These are phyloP conservation scores for Sanghuangporus sanghuang DNA, from an alignment of 1,284 basidiomycete genomes.

Conservation along the genomic window DNA sequence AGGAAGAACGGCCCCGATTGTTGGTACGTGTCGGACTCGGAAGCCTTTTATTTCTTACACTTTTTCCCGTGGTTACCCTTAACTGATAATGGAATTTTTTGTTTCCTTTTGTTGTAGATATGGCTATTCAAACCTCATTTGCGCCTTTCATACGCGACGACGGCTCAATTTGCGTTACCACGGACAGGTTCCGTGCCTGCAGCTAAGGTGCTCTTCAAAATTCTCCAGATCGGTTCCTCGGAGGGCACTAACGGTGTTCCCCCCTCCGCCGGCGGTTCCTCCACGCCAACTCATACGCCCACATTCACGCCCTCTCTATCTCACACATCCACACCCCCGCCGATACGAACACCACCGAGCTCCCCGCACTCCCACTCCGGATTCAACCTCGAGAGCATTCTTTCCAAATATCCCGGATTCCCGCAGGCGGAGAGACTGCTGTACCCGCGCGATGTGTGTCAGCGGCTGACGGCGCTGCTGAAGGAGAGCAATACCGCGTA, in stretches of 20 bases:
- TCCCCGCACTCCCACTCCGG: slow-evolving; percentile 7
- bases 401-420: slow-evolving; percentile 70
- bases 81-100: not conserved
- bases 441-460: slow-evolving; percentile 71
- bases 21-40: slow-evolving; percentile 46
- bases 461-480: slow-evolving; percentile 57
- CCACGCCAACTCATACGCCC: not conserved
- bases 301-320: not conserved
- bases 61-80: not conserved
- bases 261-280: not conserved
- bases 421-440: slow-evolving; percentile 77
- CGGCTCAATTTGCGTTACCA: slow-evolving; percentile 51
- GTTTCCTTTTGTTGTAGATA: slow-evolving; percentile 38
- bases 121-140: slow-evolving; percentile 91
- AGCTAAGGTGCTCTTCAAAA: slow-evolving; percentile 73
- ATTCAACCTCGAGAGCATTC: slow-evolving; percentile 35
- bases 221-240: slow-evolving; percentile 40
- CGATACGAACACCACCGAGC: not conserved
- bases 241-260: slow-evolving; percentile 42
- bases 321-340: slow-evolving; percentile 25
- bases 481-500: slow-evolving; percentile 72
- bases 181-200: slow-evolving; percentile 58
- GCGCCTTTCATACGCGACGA: slow-evolving; percentile 63
- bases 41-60: too few relatives aligned
- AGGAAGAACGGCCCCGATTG: slow-evolving; percentile 71